Base-by-base conservation (phyloP, 495 filamentous ascomycete genomes). In the Penicillium steckii region DNA sequence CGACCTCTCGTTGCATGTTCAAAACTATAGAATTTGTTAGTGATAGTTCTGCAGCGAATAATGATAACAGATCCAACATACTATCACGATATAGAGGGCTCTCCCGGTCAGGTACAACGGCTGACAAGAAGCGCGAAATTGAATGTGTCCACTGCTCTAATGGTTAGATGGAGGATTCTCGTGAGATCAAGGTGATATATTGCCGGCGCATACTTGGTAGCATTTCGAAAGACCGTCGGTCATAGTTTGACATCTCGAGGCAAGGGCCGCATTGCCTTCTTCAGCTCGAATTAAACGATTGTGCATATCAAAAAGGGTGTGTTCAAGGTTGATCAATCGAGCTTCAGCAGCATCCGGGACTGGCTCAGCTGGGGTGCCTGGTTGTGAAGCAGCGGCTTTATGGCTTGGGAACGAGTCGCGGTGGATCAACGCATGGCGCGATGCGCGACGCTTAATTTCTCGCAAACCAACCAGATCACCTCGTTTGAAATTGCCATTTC, bases 401-500 rank as follows among this genome's bases (percentile, higher is more conserved):
- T 92, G 87, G 18, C 79, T 66, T 35, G 88, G 87, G 73, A 90
- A 95, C 29, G 94, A 96, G 66, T 97, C 94, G 62, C 94, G 83
- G 64, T 98, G 91, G 43, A 96, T 95, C 56, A 97, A 75, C 27
- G 94, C 89, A 75, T 98, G 95, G 46, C 94, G 80, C 25, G 94
- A 97, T n/a, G 94, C 95, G 30, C 94, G 83, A 56, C 94, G 86
- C 68, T 97, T 97, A 73, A 98, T 98, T 68, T 98, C 94, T 32
- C 94, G 81, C 46, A 98, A 74, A 38, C 94, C 91, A 44, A 90
- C 84, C 37, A 98, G 74, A 69, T 98, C 94, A 40, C 94, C 94
- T 57, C 91, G 82, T 70, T 92, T 96, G 77, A 98, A 98, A 68
- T 88, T 97, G 25, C 94, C 94, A 67, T 94, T 95, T 44, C 94